phyloP scores from a whole-genome alignment of 2,329 filamentous ascomycete species.

The Nannizziopsis arthrosporioides region DNA sequence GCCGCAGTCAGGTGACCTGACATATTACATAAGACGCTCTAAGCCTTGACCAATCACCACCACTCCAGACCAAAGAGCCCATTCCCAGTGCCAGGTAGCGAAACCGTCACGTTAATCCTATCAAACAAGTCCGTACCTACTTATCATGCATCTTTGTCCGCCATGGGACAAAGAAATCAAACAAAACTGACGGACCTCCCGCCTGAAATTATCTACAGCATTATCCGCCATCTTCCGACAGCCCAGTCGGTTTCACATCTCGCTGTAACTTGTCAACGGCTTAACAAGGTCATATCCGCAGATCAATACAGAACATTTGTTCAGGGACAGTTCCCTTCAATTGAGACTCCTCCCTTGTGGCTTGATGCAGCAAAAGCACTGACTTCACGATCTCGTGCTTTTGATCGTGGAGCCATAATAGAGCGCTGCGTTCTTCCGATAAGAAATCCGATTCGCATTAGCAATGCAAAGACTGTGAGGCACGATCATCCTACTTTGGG shows the following conservation, averaged over 20 bases:
- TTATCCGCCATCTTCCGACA: conserved; percentile 35
- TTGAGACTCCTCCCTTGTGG: conserved; percentile 34
- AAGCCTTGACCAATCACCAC: too few relatives aligned
- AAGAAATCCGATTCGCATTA: conserved; percentile 30
- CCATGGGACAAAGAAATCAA: background rate
- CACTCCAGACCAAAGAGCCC: too few relatives aligned
- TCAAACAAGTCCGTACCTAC: too few relatives aligned
- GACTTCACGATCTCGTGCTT: conserved; percentile 46
- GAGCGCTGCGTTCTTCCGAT: conserved; percentile 42
- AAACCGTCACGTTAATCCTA: too few relatives aligned
- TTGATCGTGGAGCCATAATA: conserved; percentile 46
- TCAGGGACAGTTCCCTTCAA: conserved; percentile 38
- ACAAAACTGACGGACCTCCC: conserved; percentile 29
- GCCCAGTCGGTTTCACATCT: conserved; percentile 36
- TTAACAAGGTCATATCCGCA: conserved; percentile 37
- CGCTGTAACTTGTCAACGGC: conserved; percentile 35
- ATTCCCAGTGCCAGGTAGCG: too few relatives aligned
- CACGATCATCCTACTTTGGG: conserved; percentile 44
- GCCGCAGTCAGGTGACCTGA: too few relatives aligned
- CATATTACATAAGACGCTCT: too few relatives aligned
- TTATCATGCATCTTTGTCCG: too few relatives aligned
- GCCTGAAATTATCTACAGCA: conserved; percentile 34
- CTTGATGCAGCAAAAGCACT: conserved; percentile 43
- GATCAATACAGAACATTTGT: conserved; percentile 42
- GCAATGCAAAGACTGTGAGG: conserved; percentile 26